phyloP scores from a whole-genome alignment of 768 basidiomycete genomes.

The Phanerochaete carnosa region DNA sequence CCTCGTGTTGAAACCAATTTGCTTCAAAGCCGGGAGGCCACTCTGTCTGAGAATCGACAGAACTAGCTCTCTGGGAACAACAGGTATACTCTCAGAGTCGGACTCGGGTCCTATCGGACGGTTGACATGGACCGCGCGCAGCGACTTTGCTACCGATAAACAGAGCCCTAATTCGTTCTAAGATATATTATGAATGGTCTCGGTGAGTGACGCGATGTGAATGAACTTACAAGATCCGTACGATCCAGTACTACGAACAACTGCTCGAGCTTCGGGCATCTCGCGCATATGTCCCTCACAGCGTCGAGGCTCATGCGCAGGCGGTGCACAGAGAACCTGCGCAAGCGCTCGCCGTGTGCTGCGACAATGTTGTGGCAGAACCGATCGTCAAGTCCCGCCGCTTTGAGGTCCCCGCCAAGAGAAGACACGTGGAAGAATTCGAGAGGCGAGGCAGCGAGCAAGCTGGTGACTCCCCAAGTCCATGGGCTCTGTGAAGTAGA shows the following conservation, averaged over 20 bases:
- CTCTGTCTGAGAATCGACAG: slow-evolving; percentile 47
- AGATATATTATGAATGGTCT: background rate
- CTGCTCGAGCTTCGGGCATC: slow-evolving; percentile 54
- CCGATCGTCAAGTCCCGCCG: slow-evolving; percentile 32
- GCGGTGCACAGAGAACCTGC: slow-evolving; percentile 59
- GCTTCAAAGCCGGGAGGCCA: slow-evolving; percentile 41
- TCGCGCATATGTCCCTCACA: slow-evolving; percentile 50
- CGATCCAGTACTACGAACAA: slow-evolving; percentile 59
- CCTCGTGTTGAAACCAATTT: slow-evolving; percentile 65
- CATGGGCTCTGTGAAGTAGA: slow-evolving; percentile 7
- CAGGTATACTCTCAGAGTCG: slow-evolving; percentile 15
- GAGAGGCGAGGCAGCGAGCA: slow-evolving; percentile 39
- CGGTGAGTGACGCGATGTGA: background rate
- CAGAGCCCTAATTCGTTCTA: slow-evolving; percentile 40
- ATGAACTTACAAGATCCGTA: slow-evolving; percentile 9
- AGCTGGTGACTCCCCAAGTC: slow-evolving; percentile 13
- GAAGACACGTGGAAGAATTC: slow-evolving; percentile 60
- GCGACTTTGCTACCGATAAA: slow-evolving; percentile 41
- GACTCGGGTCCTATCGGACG: slow-evolving; percentile 25
- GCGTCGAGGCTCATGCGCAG: slow-evolving; percentile 51
- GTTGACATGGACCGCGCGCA: slow-evolving; percentile 63
- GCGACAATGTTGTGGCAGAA: slow-evolving; percentile 52
- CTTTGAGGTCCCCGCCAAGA: slow-evolving; percentile 32
- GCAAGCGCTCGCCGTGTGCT: slow-evolving; percentile 49
- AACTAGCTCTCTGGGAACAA: slow-evolving; percentile 16